Evolutionary conservation across 805 yeast species (phyloP), one percentile per base, ranked within the genome.

Genomic region (Pichia sporocuriosa): DNA sequence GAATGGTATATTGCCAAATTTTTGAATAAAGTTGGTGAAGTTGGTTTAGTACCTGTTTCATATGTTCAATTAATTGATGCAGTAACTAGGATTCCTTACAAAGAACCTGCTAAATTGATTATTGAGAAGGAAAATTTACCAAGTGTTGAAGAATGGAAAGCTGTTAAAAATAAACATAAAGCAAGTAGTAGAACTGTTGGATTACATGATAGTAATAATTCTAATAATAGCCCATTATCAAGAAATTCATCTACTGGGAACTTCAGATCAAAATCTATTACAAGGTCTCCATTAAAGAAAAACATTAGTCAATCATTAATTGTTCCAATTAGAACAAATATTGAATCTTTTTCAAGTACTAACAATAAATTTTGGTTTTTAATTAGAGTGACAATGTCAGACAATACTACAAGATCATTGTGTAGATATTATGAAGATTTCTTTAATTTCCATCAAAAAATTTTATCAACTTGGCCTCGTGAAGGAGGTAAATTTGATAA

Each of bases 1-100:
- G 99, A 94, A 65, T 93, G 99, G 99, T 89, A 88, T 54, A 93
- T 93, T 45, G 97, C 97, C 5, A 93, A 93, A 60, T 96, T 96
- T 12, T 84, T 93, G 32, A 94, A 90, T 45, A 70, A 97, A 41
- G 68, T 93, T 29, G 97, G 98, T 21, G 98, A 97, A 1, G 97
- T 97, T 0, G 98, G 99, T 1, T 70, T 93, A 35, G 94, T 93
- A 7, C 98, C 99, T 0, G 89, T 86, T 5, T 76, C 85, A 16
- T 93, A 84, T 55, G 93, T 93, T 20, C 85, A 87, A 56, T 73
- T 90, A 28, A 77, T 90, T 31, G 95, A 93, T 60, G 72, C 88
- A 44, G 68, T 78, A 20, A 70, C 85, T 76, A 82, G 42, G 66
- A 70, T 52, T 69, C 82, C 42, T 68, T 83, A 37, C 72, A 70